phyloP scores from a whole-genome alignment of 352 stramenopile species.

The Globisporangium paroecandrum region DNA sequence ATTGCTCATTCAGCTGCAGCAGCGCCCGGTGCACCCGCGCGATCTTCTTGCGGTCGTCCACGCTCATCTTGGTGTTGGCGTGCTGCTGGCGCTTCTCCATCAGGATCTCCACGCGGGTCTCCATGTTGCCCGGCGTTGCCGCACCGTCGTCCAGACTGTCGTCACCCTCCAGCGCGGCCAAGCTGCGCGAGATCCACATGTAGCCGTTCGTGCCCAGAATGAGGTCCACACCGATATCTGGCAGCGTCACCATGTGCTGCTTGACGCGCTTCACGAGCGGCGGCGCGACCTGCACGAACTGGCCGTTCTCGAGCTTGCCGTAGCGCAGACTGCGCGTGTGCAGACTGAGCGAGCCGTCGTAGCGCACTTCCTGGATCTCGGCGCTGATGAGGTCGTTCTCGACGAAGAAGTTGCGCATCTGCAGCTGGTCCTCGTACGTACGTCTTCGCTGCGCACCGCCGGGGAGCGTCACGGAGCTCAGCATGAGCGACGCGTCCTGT shows the following conservation, averaged over 20 bases:
- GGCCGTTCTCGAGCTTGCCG: slow-evolving; percentile 94
- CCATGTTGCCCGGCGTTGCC: slow-evolving; percentile 47
- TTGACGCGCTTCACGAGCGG: slow-evolving; percentile 91
- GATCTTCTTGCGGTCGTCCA: slow-evolving; percentile 80
- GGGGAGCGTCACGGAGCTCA: slow-evolving; percentile 94
- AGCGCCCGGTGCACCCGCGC: slow-evolving; percentile 89
- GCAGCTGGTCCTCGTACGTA: slow-evolving; percentile 95
- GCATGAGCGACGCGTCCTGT: slow-evolving; percentile 84
- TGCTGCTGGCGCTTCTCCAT: slow-evolving; percentile 91
- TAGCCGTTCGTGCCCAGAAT: slow-evolving; percentile 95
- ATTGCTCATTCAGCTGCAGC: slow-evolving; percentile 82
- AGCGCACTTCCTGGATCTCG: slow-evolving; percentile 82
- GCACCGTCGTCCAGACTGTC: slow-evolving; percentile 39
- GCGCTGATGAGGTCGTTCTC: slow-evolving; percentile 96
- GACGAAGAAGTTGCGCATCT: slow-evolving; percentile 94
- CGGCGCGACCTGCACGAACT: slow-evolving; percentile 87
- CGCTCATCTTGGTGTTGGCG: slow-evolving; percentile 67
- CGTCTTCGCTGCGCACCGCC: slow-evolving; percentile 94
- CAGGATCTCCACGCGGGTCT: slow-evolving; percentile 85
- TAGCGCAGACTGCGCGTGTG: slow-evolving; percentile 94
- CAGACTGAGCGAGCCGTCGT: slow-evolving; percentile 92
- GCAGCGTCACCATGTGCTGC: slow-evolving; percentile 92
- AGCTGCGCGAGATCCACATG: slow-evolving; percentile 92
- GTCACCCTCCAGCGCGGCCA: slow-evolving; percentile 42
- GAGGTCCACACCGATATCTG: slow-evolving; percentile 79